Evolutionary conservation across 106 monocot genomes (phyloP), one percentile per base, ranked within the genome.

Genomic region (Allium cepa): DNA sequence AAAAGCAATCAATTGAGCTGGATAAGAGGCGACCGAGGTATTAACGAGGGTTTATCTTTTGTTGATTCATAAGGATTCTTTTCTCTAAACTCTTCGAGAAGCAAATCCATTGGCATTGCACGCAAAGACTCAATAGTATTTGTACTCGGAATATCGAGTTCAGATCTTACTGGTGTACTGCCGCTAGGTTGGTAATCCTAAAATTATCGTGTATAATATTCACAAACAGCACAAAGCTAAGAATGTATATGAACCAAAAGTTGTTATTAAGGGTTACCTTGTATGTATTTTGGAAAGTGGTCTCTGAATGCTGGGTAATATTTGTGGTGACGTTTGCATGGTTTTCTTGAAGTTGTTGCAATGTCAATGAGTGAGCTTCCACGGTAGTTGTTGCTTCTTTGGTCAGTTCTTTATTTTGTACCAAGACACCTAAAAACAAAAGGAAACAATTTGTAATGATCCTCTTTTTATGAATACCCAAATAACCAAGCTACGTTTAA

Each of bases 181-280:
- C 92, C 97, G 10, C 68, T 85, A 3, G 87, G 77, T 58, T 93
- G 83, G 11, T 93, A 90, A 7, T 89, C 97, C 92, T 93, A 74
- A 50, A 63, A 64, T 22, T 36, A 36, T 36, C 36, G 5, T 36
- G 36, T 5, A 36, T 36, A 36, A 36, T 36, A 36, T 36, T 36
- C 5, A 22, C 22, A 22, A 1, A 22, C 22, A 36, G 36, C 3
- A 1, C 36, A 36, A 36, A 36, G 36, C 5, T 36, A 36, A 3
- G 5, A 36, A 36, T 36, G 36, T 36, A 36, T 36, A 36, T 36
- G 36, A 36, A 36, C 36, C 36, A 36, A 36, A 36, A 5, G 36
- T 36, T 36, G 36, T 36, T 36, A 36, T 36, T 36, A 36, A 36
- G 36, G 1, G 3, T 55, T 15, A 87, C 97, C 87, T 57, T 75